Percentiles rank a stretch among this genome's conserved stretches.
Conservation (phyloP, 352 stramenopile genomes). For the Aphanomyces cochlioides region DNA sequence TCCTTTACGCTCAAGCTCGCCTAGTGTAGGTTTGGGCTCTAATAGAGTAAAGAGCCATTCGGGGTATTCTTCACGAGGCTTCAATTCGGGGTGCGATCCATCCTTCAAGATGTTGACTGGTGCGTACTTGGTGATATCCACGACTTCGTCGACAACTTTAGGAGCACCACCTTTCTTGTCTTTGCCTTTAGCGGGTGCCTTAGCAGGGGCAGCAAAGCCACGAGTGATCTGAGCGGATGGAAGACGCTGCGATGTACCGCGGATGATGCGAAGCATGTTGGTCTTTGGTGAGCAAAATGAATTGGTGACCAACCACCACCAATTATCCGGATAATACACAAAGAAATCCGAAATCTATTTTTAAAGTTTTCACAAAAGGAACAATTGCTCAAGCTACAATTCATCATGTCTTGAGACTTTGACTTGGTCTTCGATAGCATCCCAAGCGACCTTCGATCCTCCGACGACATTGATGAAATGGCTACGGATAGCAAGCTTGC, state of each 20-base stretch:
- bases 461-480: conserved; percentile 23
- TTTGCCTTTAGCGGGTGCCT: conserved; percentile 37
- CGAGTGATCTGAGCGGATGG: not conserved
- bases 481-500: conserved; percentile 9
- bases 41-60: conserved; percentile 80
- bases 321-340: conserved; percentile 13
- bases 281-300: conserved; percentile 8
- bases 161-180: conserved; percentile 55
- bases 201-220: conserved; percentile 24
- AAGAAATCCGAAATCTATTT: not conserved
- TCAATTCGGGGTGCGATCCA: conserved; percentile 71
- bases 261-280: conserved; percentile 5
- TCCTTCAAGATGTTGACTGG: conserved; percentile 86
- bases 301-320: conserved; percentile 11
- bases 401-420: not conserved
- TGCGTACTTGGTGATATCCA: conserved; percentile 72
- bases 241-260: not conserved
- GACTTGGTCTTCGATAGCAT: conserved; percentile 11
- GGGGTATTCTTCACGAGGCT: conserved; percentile 76
- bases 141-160: conserved; percentile 58
- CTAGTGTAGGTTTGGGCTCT: conserved; percentile 64
- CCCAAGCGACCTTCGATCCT: conserved; percentile 8
- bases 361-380: not conserved
- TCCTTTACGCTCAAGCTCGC: conserved; percentile 69
- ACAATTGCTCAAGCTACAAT: conserved; percentile 20